Base-by-base conservation (phyloP, 2,329 filamentous ascomycete genomes). In the Ophiostoma ulmi region DNA sequence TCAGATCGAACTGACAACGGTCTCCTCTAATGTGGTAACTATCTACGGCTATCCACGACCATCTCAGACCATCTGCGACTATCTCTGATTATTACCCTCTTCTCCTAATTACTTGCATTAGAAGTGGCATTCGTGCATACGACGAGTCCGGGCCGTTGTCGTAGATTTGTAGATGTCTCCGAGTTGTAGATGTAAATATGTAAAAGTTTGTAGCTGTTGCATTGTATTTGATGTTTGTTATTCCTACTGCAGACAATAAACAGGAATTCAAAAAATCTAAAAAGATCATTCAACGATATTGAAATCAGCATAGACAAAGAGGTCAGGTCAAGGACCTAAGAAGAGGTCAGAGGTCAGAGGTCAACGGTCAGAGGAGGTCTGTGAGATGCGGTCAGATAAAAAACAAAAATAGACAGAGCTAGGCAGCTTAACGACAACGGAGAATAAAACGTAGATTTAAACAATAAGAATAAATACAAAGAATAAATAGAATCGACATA, bases 51-150 rank as follows among this genome's bases (percentile, higher is more conserved):
- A 31, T 31, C 31, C 31, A 31, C 31, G 31, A 31, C 31, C 31
- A 31, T 31, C 31, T 31, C 31, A 31, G 31, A 31, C 31, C 31
- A 31, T 31, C 31, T 31, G 31, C 31, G 31, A 31, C 31, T 31
- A 31, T 31, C n/a, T 55, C 48, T n/a, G 20, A 22, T n/a, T 44
- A 10, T 44, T 44, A 31, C 14, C 39, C 14, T 44, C 10, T 44
- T 44, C 48, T 55, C 52, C 52, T 58, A 26, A 58, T 22, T 58
- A 22, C 52, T 58, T 58, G 52, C 52, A 58, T 58, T 26, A 22
- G 22, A 58, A 58, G 26, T 58, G 52, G 52, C 52, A 11, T 48
- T 58, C 52, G 52, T 58, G 52, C 11, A 58, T 26, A 58, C 31
- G 52, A 58, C 52, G 52, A 58, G 22, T 58, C 52, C 20, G 44